Evolutionary conservation across 306 rosid species (phyloP), one percentile per base, ranked within the genome.

Genomic region (Morella rubra): DNA sequence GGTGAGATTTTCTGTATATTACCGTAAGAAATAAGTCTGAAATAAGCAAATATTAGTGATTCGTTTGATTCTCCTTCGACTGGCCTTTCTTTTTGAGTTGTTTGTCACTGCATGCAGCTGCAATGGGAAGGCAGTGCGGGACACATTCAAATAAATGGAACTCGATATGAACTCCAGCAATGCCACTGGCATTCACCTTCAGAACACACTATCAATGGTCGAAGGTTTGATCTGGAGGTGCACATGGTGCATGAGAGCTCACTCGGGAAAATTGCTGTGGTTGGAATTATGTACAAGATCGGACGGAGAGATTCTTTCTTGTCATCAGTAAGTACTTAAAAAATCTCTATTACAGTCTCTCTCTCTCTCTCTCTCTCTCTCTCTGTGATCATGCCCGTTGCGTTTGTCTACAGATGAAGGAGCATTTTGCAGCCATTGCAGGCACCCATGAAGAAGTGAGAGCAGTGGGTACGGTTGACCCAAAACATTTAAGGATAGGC

Each of bases 181-280:
- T 71, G 55, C 44, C 98, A 93, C 79, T 93, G 98, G 98, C 98
- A 93, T 75, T 74, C 91, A 52, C 91, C 93, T 51, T 91, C 97
- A 8, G 96, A 93, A 76, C 97, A 93, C 81, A 83, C 90, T 52
- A 60, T 91, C 74, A 61, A 88, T 73, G 93, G 92, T 61, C 74
- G 19, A 81, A 83, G 75, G 68, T 81, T 81, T 37, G 93, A 86
- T 81, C 74, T 91, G 16, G 98, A 93, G 85, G 73, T 82, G 44
- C 98, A 91, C 69, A 18, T 89, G 82, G 87, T 93, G 24, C 97
- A 93, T 66, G 82, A 93, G 50, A 79, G 83, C 71, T 70, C 76
- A 18, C 45, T 77, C 4, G 93, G 91, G 58, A 27, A 82, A 12
- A 49, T 18, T 18, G 86, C 90, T 7, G 98, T 93, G 8, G 66